Base-by-base conservation (phyloP, 1,284 basidiomycete species). In the Trichosporon asahii region DNA sequence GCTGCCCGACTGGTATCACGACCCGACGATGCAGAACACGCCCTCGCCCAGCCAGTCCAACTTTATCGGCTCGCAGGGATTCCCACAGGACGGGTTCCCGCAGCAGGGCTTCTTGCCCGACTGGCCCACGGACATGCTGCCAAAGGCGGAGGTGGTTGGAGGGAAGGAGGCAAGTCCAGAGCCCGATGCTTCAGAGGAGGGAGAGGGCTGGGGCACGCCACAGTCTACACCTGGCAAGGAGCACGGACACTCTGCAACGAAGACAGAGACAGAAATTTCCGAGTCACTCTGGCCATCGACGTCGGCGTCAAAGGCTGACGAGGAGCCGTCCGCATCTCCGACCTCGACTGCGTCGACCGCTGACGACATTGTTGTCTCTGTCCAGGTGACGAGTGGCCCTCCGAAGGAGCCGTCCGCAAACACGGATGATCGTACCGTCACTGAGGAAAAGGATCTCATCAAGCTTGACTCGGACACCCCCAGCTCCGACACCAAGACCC, bases 221-320 rank as follows among this genome's bases (percentile, higher is more conserved):
- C 57, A 61, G 29, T 61, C 57, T 18, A 61, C 57, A 2, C 57
- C 57, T 7, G 57, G 57, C 29, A 61, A 61, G 27, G 57, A 61
- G 1, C 57, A 61, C 18, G 57, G 57, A 4, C 27, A 61, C 57
- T 61, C 27, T 18, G 27, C 57, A 18, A 31, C 27, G 15, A 61
- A 61, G 57, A 61, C 57, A 15, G 57, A 61, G 7, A 61, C 57
- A 1, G 57, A 61, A 8, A 61, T 61, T 12, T 61, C 57, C 7
- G 57, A 61, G 15, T 61, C 57, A 2, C 27, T 61, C 15, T 61
- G 57, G 57, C 57, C 57, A 3, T n/a, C 29, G 12, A 25, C 57
- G 9, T 31, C 55, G 15, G 57, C 27, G 5, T n/a, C 57, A 18
- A 33, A 61, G 18, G 57, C 9, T 12, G 27, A 61, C n/a, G 40